Evolutionary conservation across 805 yeast species (phyloP).

Genomic region (Candida nanaspora): DNA sequence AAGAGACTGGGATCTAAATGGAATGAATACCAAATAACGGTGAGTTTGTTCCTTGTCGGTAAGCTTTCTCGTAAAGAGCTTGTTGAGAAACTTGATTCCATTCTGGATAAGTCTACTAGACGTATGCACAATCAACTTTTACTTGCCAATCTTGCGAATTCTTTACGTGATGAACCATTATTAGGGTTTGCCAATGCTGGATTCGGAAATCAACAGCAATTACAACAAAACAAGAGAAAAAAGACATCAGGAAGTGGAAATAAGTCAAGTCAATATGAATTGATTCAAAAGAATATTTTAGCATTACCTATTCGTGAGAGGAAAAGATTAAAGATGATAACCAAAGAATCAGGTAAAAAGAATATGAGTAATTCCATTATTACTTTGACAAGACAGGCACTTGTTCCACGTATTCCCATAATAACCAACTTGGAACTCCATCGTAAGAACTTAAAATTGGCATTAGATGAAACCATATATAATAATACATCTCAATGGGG

Average conservation of each 20-base stretch:
- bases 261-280: constrained; percentile 67
- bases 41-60: constrained; percentile 72
- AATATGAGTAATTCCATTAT: constrained; percentile 65
- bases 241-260: constrained; percentile 42
- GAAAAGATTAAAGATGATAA: constrained; percentile 73
- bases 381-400: constrained; percentile 62
- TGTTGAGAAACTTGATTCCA: constrained; percentile 46
- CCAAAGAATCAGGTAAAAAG: constrained; percentile 75
- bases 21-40: constrained; percentile 78
- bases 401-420: constrained; percentile 81
- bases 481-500: constrained; percentile 71
- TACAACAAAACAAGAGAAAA: constrained; percentile 20
- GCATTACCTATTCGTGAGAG: constrained; percentile 81
- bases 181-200: constrained; percentile 44
- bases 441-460: not conserved
- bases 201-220: constrained; percentile 32
- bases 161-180: constrained; percentile 67
- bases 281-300: constrained; percentile 78
- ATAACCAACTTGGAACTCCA: constrained; percentile 31
- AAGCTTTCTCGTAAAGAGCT: constrained; percentile 73
- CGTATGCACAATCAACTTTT: constrained; percentile 78
- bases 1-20: constrained; percentile 68
- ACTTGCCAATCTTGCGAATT: constrained; percentile 76
- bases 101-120: constrained; percentile 42
- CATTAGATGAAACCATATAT: constrained; percentile 26